These are phyloP conservation scores for Penicillium glabrum DNA, from an alignment of 2,329 filamentous ascomycete species.

Conservation along the genomic window DNA sequence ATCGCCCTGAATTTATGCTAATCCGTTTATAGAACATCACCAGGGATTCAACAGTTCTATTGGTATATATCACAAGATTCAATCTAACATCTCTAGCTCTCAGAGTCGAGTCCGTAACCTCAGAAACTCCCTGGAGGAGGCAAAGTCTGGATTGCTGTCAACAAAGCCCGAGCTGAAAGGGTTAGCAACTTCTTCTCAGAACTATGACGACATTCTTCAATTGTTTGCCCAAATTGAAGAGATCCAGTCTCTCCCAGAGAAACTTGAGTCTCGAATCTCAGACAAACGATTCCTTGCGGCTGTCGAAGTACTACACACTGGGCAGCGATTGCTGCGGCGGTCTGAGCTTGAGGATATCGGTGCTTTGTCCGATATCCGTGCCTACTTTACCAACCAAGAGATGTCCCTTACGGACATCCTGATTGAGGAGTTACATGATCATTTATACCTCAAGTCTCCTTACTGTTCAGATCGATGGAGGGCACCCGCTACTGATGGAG, in stretches of 20 bases:
- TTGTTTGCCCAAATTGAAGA: slow-evolving; percentile 83
- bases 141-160: slow-evolving; percentile 77
- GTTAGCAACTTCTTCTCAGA: slow-evolving; percentile 80
- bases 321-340: slow-evolving; percentile 76
- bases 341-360: slow-evolving; percentile 91
- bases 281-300: slow-evolving; percentile 94
- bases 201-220: slow-evolving; percentile 86
- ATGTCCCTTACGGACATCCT: slow-evolving; percentile 88
- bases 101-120: slow-evolving; percentile 81
- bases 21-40: slow-evolving; percentile 69
- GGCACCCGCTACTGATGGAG: slow-evolving; percentile 53
- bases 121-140: slow-evolving; percentile 77
- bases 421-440: slow-evolving; percentile 95
- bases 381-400: slow-evolving; percentile 92
- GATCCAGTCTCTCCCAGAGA: slow-evolving; percentile 83
- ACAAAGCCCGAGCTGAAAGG: slow-evolving; percentile 91
- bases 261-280: slow-evolving; percentile 89
- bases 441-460: slow-evolving; percentile 94
- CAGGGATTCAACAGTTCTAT: slow-evolving; percentile 99
- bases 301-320: slow-evolving; percentile 87
- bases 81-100: slow-evolving; percentile 84
- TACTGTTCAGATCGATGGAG: slow-evolving; percentile 98
- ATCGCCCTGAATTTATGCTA: neutral
- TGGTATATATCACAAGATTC: slow-evolving; percentile 98
- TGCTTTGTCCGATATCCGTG: slow-evolving; percentile 78